A percentile compares a stretch with the other conserved stretches of the same genome.
Evolutionary conservation across 495 filamentous ascomycete genomes (phyloP).

Genomic region (Annulohypoxylon bovei): DNA sequence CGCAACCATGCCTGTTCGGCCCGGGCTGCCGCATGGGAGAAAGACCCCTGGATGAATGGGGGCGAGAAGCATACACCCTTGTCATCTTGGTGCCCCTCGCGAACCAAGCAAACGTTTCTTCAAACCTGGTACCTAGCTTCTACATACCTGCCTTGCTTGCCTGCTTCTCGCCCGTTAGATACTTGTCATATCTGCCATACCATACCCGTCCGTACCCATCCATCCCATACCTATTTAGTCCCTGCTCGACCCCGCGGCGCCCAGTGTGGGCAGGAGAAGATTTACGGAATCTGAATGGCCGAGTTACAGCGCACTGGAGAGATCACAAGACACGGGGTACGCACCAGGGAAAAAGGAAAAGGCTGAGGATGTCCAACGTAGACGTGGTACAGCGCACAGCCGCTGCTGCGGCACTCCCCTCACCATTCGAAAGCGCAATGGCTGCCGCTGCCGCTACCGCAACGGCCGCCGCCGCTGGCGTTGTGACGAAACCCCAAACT

Average conservation of each 20-base stretch:
- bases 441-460: constrained; percentile 40
- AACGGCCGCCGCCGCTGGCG: constrained; percentile 20
- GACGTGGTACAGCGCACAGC: constrained; percentile 49
- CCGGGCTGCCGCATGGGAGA: constrained; percentile 46
- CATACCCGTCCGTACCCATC: background rate
- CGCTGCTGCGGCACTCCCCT: constrained; percentile 45
- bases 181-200: background rate
- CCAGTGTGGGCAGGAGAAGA: constrained; percentile 39
- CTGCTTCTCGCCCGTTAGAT: background rate
- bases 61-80: background rate
- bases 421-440: constrained; percentile 44
- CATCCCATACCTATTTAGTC: constrained; percentile 44
- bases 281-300: constrained; percentile 49
- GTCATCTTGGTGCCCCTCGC: background rate
- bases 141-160: background rate
- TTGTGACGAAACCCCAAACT: constrained; percentile 32
- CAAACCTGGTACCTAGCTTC: constrained; percentile 5
- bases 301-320: constrained; percentile 40
- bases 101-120: background rate
- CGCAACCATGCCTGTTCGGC: constrained; percentile 44
- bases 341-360: constrained; percentile 42
- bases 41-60: constrained; percentile 28
- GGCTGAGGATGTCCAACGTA: constrained; percentile 48
- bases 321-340: constrained; percentile 49
- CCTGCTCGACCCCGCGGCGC: constrained; percentile 47